Conservation (phyloP, 148 eudicot genomes). For the Gaultheria prostrata region DNA sequence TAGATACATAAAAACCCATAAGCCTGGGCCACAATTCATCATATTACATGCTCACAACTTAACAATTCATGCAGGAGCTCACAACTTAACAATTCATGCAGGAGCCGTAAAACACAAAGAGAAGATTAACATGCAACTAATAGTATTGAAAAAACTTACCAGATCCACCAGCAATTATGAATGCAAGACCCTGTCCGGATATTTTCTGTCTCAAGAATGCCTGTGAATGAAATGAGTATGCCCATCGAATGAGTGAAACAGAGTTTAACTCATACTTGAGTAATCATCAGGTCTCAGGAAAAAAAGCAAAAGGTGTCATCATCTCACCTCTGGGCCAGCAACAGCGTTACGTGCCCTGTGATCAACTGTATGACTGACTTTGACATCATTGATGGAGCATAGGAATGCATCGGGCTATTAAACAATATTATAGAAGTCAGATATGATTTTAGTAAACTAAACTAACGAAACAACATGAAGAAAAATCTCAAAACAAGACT, state of each 20-base stretch:
- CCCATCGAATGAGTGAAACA: background rate
- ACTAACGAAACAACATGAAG: too few relatives aligned
- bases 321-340: constrained; percentile 70
- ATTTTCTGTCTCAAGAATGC: constrained; percentile 88
- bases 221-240: constrained; percentile 39
- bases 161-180: constrained; percentile 94
- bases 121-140: background rate
- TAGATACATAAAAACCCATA: too few relatives aligned
- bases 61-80: too few relatives aligned
- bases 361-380: constrained; percentile 70
- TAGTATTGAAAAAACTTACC: constrained; percentile 43
- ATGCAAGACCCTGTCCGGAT: constrained; percentile 96
- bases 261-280: background rate
- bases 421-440: constrained; percentile 19
- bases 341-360: constrained; percentile 74
- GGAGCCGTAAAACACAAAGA: too few relatives aligned
- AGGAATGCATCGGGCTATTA: constrained; percentile 98
- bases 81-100: too few relatives aligned
- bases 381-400: constrained; percentile 93
- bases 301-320: background rate
- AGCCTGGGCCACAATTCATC: too few relatives aligned
- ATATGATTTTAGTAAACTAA: background rate
- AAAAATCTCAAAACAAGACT: too few relatives aligned
- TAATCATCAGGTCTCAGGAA: background rate
- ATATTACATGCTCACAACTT: too few relatives aligned